Evolutionary conservation across 331 rosid species (phyloP).

Genomic region (Acacia concinna): DNA sequence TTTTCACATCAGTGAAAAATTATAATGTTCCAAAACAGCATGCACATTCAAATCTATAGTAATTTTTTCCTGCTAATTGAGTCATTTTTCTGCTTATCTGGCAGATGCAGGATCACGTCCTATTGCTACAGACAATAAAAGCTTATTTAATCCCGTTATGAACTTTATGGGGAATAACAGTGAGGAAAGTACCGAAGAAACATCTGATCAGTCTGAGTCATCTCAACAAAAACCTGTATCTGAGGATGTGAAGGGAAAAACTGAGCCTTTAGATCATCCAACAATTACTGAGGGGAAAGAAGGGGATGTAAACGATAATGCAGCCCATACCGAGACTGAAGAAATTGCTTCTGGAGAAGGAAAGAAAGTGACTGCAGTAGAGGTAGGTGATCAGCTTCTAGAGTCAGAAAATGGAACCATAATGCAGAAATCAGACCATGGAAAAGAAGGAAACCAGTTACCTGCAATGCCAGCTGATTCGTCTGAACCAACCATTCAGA

Average conservation of each 20-base stretch:
- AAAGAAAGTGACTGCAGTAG: constrained; percentile 37
- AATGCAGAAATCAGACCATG: constrained; percentile 37
- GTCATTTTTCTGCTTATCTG: constrained; percentile 29
- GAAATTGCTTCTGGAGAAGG: constrained; percentile 42
- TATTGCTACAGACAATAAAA: constrained; percentile 54
- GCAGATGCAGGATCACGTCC: constrained; percentile 81
- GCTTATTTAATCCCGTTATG: constrained; percentile 74
- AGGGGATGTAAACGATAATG: constrained; percentile 32
- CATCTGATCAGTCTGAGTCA: constrained; percentile 46
- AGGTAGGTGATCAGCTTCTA: constrained; percentile 39
- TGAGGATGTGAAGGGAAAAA: constrained; percentile 41
- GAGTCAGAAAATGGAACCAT: constrained; percentile 43
- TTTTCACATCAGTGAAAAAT: constrained; percentile 2
- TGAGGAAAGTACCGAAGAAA: constrained; percentile 53
- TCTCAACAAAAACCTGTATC: constrained; percentile 41
- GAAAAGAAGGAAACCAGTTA: constrained; percentile 43
- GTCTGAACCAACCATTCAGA: constrained; percentile 44
- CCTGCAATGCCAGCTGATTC: constrained; percentile 44
- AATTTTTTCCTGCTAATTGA: constrained; percentile 31
- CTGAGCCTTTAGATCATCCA: constrained; percentile 45
- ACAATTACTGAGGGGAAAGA: constrained; percentile 48
- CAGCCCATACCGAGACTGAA: constrained; percentile 40
- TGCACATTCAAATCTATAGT: neutral
- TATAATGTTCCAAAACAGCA: neutral
- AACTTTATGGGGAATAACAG: constrained; percentile 68